Base-by-base conservation (phyloP, 2,329 filamentous ascomycete species). In the Fusarium anguioides region DNA sequence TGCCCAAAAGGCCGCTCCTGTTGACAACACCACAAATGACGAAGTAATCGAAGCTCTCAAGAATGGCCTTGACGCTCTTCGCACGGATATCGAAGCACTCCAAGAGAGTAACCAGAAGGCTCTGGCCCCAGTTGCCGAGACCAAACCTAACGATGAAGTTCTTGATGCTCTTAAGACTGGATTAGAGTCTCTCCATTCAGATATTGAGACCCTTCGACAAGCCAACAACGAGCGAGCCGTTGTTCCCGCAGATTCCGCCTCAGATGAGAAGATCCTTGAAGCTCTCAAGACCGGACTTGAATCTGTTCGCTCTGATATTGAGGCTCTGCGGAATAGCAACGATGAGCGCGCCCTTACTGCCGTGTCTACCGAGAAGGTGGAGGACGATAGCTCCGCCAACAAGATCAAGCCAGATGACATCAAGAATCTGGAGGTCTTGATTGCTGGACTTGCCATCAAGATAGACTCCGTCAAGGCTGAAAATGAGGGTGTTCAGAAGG, bases 101-200 rank as follows among this genome's bases (percentile, higher is more conserved):
- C 90, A 91, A 23, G 86, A 89, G 26, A 79, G 91, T 77, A 89
- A 92, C 5, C 81, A 87, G 33, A 72, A 64, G 31, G 64, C 68
- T n/a, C 78, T 70, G 75, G 78, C 68, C 5, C 80, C 84, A 76
- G 90, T 92, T 6, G 80, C 87, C 0, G 92, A 95, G 67, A 85
- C 92, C 75, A 92, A 89, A 4, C 86, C 91, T 44, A 93, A 90
- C 57, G 91, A 95, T 64, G 93, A 96, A 77, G 93, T 97, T 46
- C 82, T 97, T 1, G 91, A 96, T 64, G 91, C 91, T 0, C 83
- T 97, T 51, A 95, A 91, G 75, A 85, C 89, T n/a, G 93, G 93
- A 0, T 81, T 97, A 11, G 87, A 90, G 39, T 84, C 84, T 40
- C 83, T 97, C 23, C 89, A 88, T 54, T 84, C 86, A 2, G 93